A percentile compares a stretch with the other conserved stretches of the same genome.
Evolutionary conservation across 352 stramenopile genomes (phyloP).

Genomic region (Elongisporangium senticosum): DNA sequence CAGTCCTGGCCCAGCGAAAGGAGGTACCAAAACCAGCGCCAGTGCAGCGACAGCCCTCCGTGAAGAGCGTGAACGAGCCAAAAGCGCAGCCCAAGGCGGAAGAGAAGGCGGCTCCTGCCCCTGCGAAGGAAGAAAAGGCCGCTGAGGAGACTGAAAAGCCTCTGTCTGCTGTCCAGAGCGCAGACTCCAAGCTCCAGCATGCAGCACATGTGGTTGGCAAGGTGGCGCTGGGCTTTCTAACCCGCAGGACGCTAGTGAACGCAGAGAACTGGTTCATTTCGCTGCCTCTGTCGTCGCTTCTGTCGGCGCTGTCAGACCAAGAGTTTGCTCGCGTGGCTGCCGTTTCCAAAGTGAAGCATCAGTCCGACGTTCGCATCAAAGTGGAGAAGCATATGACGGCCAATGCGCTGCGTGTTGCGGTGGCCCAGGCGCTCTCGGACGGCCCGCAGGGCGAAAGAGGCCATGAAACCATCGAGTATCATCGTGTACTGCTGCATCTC

Average conservation of each 20-base stretch:
- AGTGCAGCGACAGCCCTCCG: not conserved
- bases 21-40: not conserved
- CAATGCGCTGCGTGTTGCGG: slow-evolving; percentile 39
- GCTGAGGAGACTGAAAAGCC: slow-evolving; percentile 7
- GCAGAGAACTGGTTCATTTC: slow-evolving; percentile 47
- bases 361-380: slow-evolving; percentile 24
- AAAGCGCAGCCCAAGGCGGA: slow-evolving; percentile 8
- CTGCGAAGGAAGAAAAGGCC: not conserved
- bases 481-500: slow-evolving; percentile 27
- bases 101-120: not conserved
- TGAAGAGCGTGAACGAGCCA: not conserved
- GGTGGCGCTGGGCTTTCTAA: slow-evolving; percentile 41
- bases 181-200: slow-evolving; percentile 12
- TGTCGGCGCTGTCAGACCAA: slow-evolving; percentile 21
- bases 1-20: slow-evolving; percentile 8
- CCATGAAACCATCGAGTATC: slow-evolving; percentile 19
- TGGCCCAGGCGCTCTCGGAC: slow-evolving; percentile 35
- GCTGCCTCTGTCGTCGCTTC: slow-evolving; percentile 23
- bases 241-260: slow-evolving; percentile 27
- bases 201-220: slow-evolving; percentile 46
- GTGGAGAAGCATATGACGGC: slow-evolving; percentile 53
- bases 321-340: slow-evolving; percentile 16
- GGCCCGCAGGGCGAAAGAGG: not conserved
- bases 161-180: no score
- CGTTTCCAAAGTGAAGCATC: not conserved